A percentile compares a stretch with the other conserved stretches of the same genome.
Conservation (phyloP, 257 asterid species). For the Solanum medicagineum region DNA sequence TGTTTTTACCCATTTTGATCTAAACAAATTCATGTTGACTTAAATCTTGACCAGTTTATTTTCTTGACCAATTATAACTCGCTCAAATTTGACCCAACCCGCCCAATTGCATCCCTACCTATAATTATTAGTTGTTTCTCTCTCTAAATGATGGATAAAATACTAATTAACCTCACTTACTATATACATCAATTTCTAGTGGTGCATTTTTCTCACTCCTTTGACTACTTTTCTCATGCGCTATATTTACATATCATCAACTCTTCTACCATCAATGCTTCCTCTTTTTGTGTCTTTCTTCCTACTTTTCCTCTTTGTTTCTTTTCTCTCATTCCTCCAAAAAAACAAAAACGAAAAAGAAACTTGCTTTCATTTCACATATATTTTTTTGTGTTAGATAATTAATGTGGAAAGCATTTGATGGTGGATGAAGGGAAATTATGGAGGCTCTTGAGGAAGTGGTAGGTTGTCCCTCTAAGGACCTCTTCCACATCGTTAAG, state of each 20-base stretch:
- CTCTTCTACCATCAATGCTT: not conserved
- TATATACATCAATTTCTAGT: not conserved
- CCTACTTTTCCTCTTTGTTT: slow-evolving; percentile 1
- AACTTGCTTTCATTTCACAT: not conserved
- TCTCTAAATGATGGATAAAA: not conserved
- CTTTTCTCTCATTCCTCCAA: slow-evolving; percentile 1
- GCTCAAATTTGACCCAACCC: no score
- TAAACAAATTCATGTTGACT: no score
- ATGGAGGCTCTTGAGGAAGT: slow-evolving; percentile 20
- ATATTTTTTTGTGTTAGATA: not conserved
- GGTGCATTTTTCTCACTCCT: not conserved
- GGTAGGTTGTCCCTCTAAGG: slow-evolving; percentile 15
- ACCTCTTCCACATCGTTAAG: slow-evolving; percentile 16
- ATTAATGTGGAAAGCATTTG: not conserved
- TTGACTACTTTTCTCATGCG: not conserved
- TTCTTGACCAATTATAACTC: not conserved
- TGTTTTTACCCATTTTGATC: no score
- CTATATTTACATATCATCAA: not conserved
- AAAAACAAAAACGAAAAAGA: not conserved
- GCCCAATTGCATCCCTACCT: not conserved
- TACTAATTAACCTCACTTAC: not conserved
- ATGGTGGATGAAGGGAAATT: slow-evolving; percentile 11
- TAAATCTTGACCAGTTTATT: no score
- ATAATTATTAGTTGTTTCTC: not conserved
- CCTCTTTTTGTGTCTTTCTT: not conserved